A percentile compares a stretch with the other conserved stretches of the same genome.
These are phyloP conservation scores for Vicia faba DNA, from an alignment of 306 rosid species.

Conservation along the genomic window DNA sequence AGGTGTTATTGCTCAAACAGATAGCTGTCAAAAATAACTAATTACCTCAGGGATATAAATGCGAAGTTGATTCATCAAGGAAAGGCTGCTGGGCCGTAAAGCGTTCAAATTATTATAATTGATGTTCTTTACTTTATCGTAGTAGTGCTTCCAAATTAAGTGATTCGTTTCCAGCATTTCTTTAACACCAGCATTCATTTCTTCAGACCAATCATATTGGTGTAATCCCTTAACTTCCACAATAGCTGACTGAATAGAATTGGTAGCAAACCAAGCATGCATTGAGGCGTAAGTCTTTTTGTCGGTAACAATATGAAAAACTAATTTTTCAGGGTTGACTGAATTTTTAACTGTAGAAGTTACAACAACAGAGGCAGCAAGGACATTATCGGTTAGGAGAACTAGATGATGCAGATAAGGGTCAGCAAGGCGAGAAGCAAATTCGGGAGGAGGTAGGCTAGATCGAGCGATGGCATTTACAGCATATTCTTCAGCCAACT, in stretches of 20 bases:
- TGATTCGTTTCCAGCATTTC: conserved; percentile 80
- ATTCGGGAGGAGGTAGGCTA: conserved; percentile 82
- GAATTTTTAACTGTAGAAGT: conserved; percentile 71
- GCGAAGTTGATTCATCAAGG: conserved; percentile 86
- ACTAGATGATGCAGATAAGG: conserved; percentile 70
- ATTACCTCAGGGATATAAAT: conserved; percentile 80
- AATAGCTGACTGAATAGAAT: conserved; percentile 60
- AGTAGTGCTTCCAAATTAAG: conserved; percentile 66
- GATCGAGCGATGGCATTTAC: conserved; percentile 81
- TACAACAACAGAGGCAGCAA: conserved; percentile 89
- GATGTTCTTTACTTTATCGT: conserved; percentile 50
- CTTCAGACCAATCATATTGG: conserved; percentile 90
- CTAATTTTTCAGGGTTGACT: conserved; percentile 65
- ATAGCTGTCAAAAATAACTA: conserved; percentile 30
- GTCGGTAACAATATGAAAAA: conserved; percentile 85
- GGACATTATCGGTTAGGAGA: conserved; percentile 83
- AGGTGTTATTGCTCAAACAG: conserved; percentile 34
- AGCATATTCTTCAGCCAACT: conserved; percentile 84
- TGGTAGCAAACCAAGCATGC: conserved; percentile 97
- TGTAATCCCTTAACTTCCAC: conserved; percentile 92
- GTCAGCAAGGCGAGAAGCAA: conserved; percentile 67
- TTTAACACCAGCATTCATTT: conserved; percentile 68
- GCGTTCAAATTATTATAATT: conserved; percentile 51
- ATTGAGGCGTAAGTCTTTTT: conserved; percentile 84
- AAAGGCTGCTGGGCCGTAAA: conserved; percentile 66